A percentile compares a stretch with the other conserved stretches of the same genome.
phyloP scores from a whole-genome alignment of 192 early-diverging fungal genomes.

The Lobosporangium transversale region DNA sequence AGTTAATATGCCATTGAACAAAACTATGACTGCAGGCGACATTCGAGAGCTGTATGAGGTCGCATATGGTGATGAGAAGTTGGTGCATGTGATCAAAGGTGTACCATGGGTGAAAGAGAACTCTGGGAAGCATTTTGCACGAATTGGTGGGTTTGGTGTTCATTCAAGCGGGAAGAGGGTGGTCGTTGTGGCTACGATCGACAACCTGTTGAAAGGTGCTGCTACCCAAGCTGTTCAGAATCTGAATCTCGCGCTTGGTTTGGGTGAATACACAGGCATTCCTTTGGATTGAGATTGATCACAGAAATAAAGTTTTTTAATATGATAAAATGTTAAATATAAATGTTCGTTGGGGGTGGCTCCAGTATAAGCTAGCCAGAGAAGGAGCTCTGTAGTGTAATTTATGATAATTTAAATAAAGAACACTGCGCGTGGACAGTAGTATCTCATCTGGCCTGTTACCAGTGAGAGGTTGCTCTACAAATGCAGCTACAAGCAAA shows the following conservation, averaged over 20 bases:
- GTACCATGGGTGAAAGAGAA: conserved; percentile 92
- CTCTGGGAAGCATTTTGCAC: conserved; percentile 87
- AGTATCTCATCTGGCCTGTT: too few relatives aligned
- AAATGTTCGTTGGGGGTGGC: too few relatives aligned
- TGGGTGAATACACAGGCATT: conserved; percentile 93
- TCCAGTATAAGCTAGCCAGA: too few relatives aligned
- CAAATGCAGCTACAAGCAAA: too few relatives aligned
- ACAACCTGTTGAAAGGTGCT: conserved; percentile 98
- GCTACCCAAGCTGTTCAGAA: conserved; percentile 98
- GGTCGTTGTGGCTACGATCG: conserved; percentile 92
- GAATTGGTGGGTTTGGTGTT: conserved; percentile 94
- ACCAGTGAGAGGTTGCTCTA: too few relatives aligned
- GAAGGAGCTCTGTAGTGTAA: too few relatives aligned
- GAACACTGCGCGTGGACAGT: too few relatives aligned
- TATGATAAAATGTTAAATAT: not conserved
- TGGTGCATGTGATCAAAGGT: conserved; percentile 81
- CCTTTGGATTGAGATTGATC: conserved; percentile 58
- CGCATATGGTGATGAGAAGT: conserved; percentile 79
- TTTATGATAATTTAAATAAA: too few relatives aligned
- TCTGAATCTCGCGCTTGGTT: conserved; percentile 91
- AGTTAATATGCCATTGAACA: conserved; percentile 84
- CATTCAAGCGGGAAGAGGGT: conserved; percentile 80
- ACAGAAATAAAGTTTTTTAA: not conserved
- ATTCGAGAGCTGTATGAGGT: conserved; percentile 76
- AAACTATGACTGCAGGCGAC: conserved; percentile 75